These are phyloP conservation scores for Amniculicola lignicola DNA, from an alignment of 495 filamentous ascomycete genomes.

Conservation along the genomic window DNA sequence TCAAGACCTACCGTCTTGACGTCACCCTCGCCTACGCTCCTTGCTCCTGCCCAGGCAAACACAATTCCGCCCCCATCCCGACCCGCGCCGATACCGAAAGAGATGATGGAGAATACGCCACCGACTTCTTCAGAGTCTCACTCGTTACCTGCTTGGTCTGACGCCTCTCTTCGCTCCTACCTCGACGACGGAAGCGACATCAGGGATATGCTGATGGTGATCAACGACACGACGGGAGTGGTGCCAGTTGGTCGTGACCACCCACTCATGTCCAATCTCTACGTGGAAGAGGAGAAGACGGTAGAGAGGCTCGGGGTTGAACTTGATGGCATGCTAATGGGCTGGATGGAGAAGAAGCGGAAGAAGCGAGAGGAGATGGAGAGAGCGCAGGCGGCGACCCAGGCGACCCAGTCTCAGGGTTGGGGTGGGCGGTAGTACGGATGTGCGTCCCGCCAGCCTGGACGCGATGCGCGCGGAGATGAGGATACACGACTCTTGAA, in stretches of 20 bases:
- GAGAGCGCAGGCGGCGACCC: no score
- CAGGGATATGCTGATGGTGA: slow-evolving; percentile 82
- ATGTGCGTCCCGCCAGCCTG: no score
- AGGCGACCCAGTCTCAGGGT: no score
- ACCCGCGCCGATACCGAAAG: slow-evolving; percentile 30
- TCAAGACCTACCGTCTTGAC: slow-evolving; percentile 7
- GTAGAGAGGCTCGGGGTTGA: slow-evolving; percentile 19
- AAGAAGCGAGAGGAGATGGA: slow-evolving; percentile 13
- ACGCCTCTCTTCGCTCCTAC: slow-evolving; percentile 78
- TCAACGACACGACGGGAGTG: slow-evolving; percentile 83
- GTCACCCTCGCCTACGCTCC: slow-evolving; percentile 27
- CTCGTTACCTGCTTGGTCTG: slow-evolving; percentile 66
- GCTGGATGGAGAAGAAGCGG: slow-evolving; percentile 25
- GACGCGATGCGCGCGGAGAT: no score
- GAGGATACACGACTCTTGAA: no score
- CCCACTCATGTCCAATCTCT: slow-evolving; percentile 75
- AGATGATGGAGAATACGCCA: slow-evolving; percentile 22
- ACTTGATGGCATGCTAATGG: slow-evolving; percentile 22
- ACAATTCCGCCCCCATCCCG: slow-evolving; percentile 29
- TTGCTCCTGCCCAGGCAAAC: not conserved
- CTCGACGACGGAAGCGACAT: slow-evolving; percentile 91
- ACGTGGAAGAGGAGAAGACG: slow-evolving; percentile 68
- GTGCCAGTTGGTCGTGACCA: slow-evolving; percentile 74
- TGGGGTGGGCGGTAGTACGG: no score
- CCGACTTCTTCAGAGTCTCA: slow-evolving; percentile 26